Base-by-base conservation (phyloP, 805 yeast species). In the Zygosaccharomyces rouxii region DNA sequence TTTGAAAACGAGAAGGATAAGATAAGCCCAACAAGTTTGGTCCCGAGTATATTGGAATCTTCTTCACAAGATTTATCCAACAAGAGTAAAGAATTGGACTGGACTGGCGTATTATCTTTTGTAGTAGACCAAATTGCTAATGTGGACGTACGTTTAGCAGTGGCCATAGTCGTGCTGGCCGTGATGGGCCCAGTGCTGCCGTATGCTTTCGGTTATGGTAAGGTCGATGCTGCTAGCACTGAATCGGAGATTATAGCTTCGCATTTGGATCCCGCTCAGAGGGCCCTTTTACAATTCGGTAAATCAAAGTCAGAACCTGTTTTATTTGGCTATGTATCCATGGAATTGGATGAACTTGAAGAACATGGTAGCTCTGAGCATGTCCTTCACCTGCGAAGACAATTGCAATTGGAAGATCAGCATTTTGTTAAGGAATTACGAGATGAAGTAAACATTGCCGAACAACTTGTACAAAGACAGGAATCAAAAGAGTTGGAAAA, bases 261-360 rank as follows among this genome's bases (percentile, higher is more conserved):
- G 21, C 55, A 54, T 26, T 45, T 49, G 23, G 47, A 49, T 22
- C 50, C 57, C 18, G 55, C 52, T 22, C 57, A 58, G 48, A 52
- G 60, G 29, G 62, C 62, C n/a, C 40, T 56, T 11, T 37, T 58
- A 21, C 62, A 58, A 39, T 58, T 58, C 44, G 59, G 59, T 11
- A 55, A 52, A 42, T 48, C 51, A 4, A 52, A 52, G 28, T 51
- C 56, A 16, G 57, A 55, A 31, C 57, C 59, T 4, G 28, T 48
- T 26, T 33, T 51, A 3, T 33, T 48, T 33, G 40, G 47, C 25
- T 48, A 43, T 31, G 48, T 43, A n/a, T 49, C 52, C 11, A 28
- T 39, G 44, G 29, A 37, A 7, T 42, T 42, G n/a, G 48, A 51
- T 18, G 42, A 37, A n/a, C 7, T 33, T 5, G 28, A 18, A 23